Evolutionary conservation across 208 protist genomes (phyloP).

Genomic region (Porcisia deanei): DNA sequence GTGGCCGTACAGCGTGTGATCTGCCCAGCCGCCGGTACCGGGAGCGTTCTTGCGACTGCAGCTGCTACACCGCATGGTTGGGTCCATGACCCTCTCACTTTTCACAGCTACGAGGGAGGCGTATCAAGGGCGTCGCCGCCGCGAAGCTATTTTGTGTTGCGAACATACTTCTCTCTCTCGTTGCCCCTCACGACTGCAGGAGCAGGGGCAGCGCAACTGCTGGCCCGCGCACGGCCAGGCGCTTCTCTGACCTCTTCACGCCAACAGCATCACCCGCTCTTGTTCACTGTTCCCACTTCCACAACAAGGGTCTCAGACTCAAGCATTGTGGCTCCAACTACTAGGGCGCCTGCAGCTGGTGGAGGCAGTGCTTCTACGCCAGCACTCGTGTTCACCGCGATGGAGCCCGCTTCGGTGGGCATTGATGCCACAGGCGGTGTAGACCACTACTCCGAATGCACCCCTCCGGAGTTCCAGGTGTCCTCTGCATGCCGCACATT

Average conservation of each 20-base stretch:
- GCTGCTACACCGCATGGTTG: not conserved
- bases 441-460: not conserved
- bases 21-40: not conserved
- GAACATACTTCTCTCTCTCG: not conserved
- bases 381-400: constrained; percentile 1
- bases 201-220: not conserved
- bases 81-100: not conserved
- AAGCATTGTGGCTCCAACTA: not conserved
- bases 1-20: not conserved
- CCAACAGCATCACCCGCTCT: not conserved
- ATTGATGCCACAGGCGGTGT: not conserved
- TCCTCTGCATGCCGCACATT: not conserved
- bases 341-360: not conserved
- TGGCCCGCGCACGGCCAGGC: not conserved
- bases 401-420: not conserved
- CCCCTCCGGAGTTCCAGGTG: not conserved
- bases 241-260: not conserved
- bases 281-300: not conserved
- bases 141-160: not conserved
- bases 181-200: not conserved
- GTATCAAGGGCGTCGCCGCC: not conserved
- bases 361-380: not conserved
- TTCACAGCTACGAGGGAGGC: not conserved
- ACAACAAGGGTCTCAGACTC: not conserved
- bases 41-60: not conserved